Evolutionary conservation across 2,329 filamentous ascomycete genomes (phyloP).

Genomic region (Botryotinia narcissicola): DNA sequence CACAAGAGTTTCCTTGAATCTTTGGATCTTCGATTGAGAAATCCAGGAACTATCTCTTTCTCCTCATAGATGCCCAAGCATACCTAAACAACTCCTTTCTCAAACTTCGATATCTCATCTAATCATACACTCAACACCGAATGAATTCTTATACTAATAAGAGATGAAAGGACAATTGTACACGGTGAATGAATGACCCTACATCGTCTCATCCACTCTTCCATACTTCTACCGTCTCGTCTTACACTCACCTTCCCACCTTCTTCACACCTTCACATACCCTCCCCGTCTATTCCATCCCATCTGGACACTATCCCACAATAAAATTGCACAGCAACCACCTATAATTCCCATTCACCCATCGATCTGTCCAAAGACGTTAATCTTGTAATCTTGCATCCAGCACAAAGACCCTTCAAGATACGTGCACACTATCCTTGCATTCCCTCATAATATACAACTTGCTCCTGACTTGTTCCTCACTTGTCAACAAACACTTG

Average conservation of each 20-base stretch:
- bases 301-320: not conserved
- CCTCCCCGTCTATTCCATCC: not conserved
- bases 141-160: not conserved
- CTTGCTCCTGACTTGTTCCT: not conserved
- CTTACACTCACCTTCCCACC: too few species aligned
- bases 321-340: not conserved
- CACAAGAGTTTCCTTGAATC: not conserved
- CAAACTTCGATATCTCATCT: not conserved
- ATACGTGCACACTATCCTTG: not conserved
- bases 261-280: not conserved
- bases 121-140: not conserved
- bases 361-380: not conserved
- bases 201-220: accelerated
- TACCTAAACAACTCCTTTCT: not conserved
- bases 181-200: not conserved
- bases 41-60: not conserved
- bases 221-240: not conserved
- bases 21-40: not conserved
- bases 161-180: not conserved
- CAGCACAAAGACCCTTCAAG: not conserved
- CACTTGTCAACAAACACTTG: not conserved
- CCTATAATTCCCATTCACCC: not conserved
- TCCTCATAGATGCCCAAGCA: not conserved
- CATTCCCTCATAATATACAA: not conserved
- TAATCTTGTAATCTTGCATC: not conserved